Conservation (phyloP, 2,329 filamentous ascomycete species). For the Pochonia chlamydosporia region DNA sequence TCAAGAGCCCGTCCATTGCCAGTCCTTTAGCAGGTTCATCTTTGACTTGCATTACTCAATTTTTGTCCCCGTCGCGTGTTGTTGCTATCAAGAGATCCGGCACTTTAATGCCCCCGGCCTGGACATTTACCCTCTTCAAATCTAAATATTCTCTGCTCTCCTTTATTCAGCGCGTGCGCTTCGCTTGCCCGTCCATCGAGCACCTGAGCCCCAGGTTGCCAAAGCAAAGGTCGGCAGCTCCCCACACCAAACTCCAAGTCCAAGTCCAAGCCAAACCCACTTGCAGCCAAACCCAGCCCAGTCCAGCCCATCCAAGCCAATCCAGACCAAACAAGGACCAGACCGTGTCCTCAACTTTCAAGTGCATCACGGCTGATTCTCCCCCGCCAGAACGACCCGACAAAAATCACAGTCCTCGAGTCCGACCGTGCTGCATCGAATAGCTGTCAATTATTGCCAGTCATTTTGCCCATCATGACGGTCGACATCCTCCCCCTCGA, state of each 20-base stretch:
- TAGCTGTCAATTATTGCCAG: conserved; percentile 2
- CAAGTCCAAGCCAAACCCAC: background rate
- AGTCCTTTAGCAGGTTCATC: too few species aligned
- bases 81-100: too few species aligned
- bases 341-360: conserved; percentile 6
- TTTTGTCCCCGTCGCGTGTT: too few species aligned
- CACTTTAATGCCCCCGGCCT: background rate
- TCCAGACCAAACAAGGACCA: background rate
- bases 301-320: background rate
- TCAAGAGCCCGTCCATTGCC: too few species aligned
- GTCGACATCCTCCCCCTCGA: conserved; percentile 89
- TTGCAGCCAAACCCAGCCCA: background rate
- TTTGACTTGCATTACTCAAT: too few species aligned
- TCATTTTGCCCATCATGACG: conserved; percentile 62
- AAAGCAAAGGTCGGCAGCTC: background rate
- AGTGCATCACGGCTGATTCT: background rate
- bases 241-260: background rate
- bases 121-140: background rate
- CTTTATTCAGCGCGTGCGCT: background rate
- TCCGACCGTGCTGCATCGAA: background rate
- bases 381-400: background rate
- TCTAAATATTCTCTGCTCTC: background rate
- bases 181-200: background rate
- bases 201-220: background rate
- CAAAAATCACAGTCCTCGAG: background rate